Conservation (phyloP, 768 basidiomycete species). For the Tubosaeta sp. region DNA sequence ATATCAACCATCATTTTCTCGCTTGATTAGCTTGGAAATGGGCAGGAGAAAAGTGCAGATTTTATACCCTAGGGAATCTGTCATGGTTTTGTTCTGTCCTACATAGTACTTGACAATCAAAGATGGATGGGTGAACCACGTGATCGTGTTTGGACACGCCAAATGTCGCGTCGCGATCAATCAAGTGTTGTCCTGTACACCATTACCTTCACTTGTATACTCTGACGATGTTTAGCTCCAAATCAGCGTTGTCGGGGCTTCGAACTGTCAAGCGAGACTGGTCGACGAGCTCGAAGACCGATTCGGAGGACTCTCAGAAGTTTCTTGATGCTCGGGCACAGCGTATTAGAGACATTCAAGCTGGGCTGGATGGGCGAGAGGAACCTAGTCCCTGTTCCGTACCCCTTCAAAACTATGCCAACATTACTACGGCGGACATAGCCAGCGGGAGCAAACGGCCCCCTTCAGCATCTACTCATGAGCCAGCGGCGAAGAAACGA, state of each 20-base stretch:
- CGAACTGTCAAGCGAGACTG: conserved; percentile 60
- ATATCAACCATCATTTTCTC: conserved; percentile 45
- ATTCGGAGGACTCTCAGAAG: conserved; percentile 18
- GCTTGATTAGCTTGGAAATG: conserved; percentile 56
- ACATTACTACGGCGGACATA: conserved; percentile 13
- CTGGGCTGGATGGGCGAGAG: conserved; percentile 45
- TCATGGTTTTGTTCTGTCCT: conserved; percentile 35
- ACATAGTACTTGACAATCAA: conserved; percentile 15
- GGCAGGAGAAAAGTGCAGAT: conserved; percentile 43
- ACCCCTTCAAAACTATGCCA: conserved; percentile 10
- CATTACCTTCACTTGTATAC: not conserved
- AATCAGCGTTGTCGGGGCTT: conserved; percentile 52
- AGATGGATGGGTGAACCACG: conserved; percentile 3
- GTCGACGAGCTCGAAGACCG: conserved; percentile 41
- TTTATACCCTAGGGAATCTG: conserved; percentile 25
- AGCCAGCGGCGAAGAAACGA: conserved; percentile 47
- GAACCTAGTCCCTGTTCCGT: conserved; percentile 17
- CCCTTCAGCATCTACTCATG: conserved; percentile 13
- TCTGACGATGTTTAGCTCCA: conserved; percentile 31
- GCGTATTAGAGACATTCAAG: conserved; percentile 58
- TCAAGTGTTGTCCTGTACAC: not conserved
- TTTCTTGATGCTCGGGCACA: conserved; percentile 24
- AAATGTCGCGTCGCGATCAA: not conserved
- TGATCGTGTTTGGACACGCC: conserved; percentile 16
- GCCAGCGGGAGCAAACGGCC: conserved; percentile 34